Conservation (phyloP, 805 yeast genomes). For the Jamesozyma hellenica region DNA sequence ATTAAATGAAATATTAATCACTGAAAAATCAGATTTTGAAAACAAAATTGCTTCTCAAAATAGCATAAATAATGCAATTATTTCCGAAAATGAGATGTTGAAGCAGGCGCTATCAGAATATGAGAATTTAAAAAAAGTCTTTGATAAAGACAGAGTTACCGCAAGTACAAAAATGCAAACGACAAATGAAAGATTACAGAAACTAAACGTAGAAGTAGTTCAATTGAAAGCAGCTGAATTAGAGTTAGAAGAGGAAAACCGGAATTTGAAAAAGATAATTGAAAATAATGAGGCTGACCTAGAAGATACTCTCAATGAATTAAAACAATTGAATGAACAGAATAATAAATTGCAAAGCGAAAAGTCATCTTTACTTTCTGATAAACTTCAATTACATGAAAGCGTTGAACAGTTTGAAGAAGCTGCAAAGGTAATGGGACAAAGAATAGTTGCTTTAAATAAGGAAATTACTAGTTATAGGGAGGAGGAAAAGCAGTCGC, state of each 20-base stretch:
- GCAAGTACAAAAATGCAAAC: conserved; percentile 14
- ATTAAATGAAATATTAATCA: conserved; percentile 12
- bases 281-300: conserved; percentile 12
- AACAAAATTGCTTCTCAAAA: conserved; percentile 30
- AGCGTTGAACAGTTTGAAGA: conserved; percentile 16
- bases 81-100: conserved; percentile 23
- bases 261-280: conserved; percentile 13
- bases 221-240: conserved; percentile 23
- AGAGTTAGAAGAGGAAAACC: conserved; percentile 22
- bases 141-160: conserved; percentile 12
- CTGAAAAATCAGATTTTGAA: conserved; percentile 23
- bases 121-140: conserved; percentile 12
- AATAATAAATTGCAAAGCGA: conserved; percentile 13
- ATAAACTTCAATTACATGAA: conserved; percentile 20
- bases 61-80: conserved; percentile 26
- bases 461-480: not conserved
- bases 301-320: conserved; percentile 14
- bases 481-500: not conserved
- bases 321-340: conserved; percentile 14
- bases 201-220: conserved; percentile 22
- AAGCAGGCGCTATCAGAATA: conserved; percentile 13
- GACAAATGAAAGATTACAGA: conserved; percentile 25
- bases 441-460: conserved; percentile 5
- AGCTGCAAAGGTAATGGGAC: conserved; percentile 9
- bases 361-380: conserved; percentile 14